Percentiles rank a stretch among this genome's conserved stretches.
phyloP scores from a whole-genome alignment of 768 basidiomycete genomes.

The Panaeolus papilionaceus region DNA sequence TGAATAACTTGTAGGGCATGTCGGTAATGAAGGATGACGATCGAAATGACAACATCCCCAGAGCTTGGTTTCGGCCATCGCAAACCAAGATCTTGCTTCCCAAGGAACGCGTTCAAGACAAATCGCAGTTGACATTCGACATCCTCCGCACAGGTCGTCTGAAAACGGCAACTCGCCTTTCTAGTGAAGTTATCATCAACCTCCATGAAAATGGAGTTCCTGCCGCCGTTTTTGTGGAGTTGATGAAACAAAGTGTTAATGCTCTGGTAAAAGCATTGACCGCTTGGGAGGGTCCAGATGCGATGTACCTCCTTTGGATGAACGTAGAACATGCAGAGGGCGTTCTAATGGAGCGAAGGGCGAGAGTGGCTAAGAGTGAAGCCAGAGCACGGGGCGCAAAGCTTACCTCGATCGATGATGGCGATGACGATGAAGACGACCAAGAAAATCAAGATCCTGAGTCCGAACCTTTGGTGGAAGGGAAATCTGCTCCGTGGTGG shows the following conservation, averaged over 20 bases:
- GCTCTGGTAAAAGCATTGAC: slow-evolving; percentile 45
- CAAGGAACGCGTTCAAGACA: neutral
- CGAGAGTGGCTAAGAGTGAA: slow-evolving; percentile 42
- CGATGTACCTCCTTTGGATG: slow-evolving; percentile 49
- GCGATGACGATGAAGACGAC: slow-evolving; percentile 41
- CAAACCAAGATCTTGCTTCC: neutral
- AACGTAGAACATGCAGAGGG: slow-evolving; percentile 46
- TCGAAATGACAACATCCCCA: neutral
- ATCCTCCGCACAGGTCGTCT: slow-evolving; percentile 58
- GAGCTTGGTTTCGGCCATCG: neutral
- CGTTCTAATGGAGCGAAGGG: slow-evolving; percentile 45
- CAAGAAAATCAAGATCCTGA: slow-evolving; percentile 44
- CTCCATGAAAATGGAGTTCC: slow-evolving; percentile 65
- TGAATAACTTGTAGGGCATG: slow-evolving; percentile 39
- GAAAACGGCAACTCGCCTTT: slow-evolving; percentile 52
- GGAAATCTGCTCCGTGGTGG: slow-evolving; percentile 72
- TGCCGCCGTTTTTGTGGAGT: slow-evolving; percentile 45
- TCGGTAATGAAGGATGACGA: slow-evolving; percentile 37
- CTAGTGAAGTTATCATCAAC: slow-evolving; percentile 65
- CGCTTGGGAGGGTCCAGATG: slow-evolving; percentile 50
- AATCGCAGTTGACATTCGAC: slow-evolving; percentile 53
- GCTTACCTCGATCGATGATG: slow-evolving; percentile 41
- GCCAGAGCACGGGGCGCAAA: slow-evolving; percentile 48
- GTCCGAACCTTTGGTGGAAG: slow-evolving; percentile 30
- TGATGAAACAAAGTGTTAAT: slow-evolving; percentile 42